Conservation (phyloP, 192 early-diverging fungal species). For the Coemansia aciculifera region DNA sequence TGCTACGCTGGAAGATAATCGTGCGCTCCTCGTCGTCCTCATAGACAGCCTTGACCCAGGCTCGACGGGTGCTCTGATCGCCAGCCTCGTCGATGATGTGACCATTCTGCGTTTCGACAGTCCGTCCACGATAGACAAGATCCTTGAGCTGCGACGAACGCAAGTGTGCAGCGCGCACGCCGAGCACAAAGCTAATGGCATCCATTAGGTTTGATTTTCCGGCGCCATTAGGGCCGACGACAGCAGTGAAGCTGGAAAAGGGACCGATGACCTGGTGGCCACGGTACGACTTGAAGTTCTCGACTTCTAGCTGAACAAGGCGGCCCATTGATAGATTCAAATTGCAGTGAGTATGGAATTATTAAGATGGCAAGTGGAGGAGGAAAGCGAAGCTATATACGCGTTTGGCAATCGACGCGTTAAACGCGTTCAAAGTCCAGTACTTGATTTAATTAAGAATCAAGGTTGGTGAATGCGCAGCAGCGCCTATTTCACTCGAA, state of each 20-base stretch:
- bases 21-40: constrained; percentile 63
- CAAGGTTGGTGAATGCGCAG: constrained; percentile 2
- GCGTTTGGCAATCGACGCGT: not conserved
- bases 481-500: not conserved
- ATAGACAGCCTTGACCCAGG: constrained; percentile 85
- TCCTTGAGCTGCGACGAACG: constrained; percentile 88
- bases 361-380: not conserved
- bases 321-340: constrained; percentile 61
- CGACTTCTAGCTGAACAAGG: constrained; percentile 85
- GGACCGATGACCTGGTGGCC: constrained; percentile 92
- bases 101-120: constrained; percentile 49
- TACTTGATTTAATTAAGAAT: not conserved
- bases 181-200: constrained; percentile 97
- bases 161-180: constrained; percentile 88
- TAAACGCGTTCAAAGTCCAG: not conserved
- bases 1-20: constrained; percentile 71
- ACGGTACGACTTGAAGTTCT: constrained; percentile 99
- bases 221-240: constrained; percentile 87
- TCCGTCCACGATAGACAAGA: constrained; percentile 81
- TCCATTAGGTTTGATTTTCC: constrained; percentile 99
- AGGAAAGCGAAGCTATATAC: not conserved
- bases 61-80: constrained; percentile 54
- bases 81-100: constrained; percentile 53
- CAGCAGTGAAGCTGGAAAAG: constrained; percentile 90
- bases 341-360: not conserved